Evolutionary conservation across 1,284 basidiomycete species (phyloP).

Genomic region (Marasmius fiardii): DNA sequence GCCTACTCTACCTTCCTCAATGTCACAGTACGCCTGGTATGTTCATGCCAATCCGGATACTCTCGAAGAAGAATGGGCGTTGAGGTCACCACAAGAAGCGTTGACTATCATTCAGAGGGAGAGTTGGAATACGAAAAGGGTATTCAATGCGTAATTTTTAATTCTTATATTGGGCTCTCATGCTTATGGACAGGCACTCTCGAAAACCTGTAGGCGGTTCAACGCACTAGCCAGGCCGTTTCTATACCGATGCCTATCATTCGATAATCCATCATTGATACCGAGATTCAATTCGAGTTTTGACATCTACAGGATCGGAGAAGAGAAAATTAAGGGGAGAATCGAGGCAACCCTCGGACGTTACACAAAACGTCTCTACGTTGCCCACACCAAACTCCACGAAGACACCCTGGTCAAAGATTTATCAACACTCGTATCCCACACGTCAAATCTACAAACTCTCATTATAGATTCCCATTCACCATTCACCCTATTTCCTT

Average conservation of each 20-base stretch:
- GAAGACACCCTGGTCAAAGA: not conserved
- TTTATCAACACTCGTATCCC: not conserved
- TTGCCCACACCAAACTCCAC: not conserved
- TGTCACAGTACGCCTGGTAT: slow-evolving; percentile 1
- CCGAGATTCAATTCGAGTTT: not conserved
- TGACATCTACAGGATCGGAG: not conserved
- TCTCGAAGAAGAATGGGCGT: not conserved
- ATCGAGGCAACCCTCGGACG: not conserved
- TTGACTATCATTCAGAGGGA: not conserved
- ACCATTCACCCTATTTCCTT: not conserved
- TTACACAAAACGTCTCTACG: not conserved
- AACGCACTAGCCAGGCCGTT: not conserved
- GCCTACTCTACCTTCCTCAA: not conserved
- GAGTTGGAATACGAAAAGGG: not conserved
- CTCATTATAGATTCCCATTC: not conserved
- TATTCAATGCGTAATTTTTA: not conserved
- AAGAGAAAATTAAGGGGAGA: not conserved
- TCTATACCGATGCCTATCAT: not conserved
- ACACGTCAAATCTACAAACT: not conserved
- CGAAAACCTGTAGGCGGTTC: not conserved
- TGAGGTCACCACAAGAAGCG: not conserved
- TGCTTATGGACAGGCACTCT: not conserved
- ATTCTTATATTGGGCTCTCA: not conserved
- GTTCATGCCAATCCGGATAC: not conserved
- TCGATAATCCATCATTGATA: not conserved